These are phyloP conservation scores for Phytopythium sindhum DNA, from an alignment of 352 stramenopile genomes.

Conservation along the genomic window DNA sequence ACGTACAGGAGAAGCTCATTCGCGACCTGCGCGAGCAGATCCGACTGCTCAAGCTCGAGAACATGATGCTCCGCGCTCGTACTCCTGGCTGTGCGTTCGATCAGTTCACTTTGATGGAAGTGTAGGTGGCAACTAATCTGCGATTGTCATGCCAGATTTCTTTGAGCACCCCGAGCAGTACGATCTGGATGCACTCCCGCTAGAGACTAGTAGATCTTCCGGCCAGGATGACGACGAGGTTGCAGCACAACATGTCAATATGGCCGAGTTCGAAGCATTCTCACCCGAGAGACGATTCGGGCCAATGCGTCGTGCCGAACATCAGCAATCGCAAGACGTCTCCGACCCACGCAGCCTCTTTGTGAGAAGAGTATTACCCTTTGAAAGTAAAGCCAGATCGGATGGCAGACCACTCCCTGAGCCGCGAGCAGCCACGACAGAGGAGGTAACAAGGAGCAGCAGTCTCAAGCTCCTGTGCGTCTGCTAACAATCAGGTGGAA, in stretches of 20 bases:
- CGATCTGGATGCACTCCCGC: neutral
- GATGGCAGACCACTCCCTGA: neutral
- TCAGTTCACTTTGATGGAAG: neutral
- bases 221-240: neutral
- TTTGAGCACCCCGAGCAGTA: slow-evolving; percentile 30
- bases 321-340: neutral
- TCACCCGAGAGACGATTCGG: neutral
- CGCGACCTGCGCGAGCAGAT: slow-evolving; percentile 68
- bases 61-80: slow-evolving; percentile 59
- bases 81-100: slow-evolving; percentile 58
- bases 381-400: neutral
- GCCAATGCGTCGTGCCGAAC: neutral
- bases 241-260: neutral
- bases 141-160: slow-evolving; percentile 33
- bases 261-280: neutral
- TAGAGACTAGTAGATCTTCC: neutral
- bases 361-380: neutral
- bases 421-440: slow-evolving; percentile 2
- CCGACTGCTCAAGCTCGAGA: slow-evolving; percentile 59
- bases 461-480: slow-evolving; percentile 2
- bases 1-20: slow-evolving; percentile 61
- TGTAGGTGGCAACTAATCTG: neutral
- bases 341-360: neutral
- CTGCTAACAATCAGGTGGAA: neutral
- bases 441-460: neutral